phyloP scores from a whole-genome alignment of 2,329 filamentous ascomycete species.

The Aureobasidium pullulans region DNA sequence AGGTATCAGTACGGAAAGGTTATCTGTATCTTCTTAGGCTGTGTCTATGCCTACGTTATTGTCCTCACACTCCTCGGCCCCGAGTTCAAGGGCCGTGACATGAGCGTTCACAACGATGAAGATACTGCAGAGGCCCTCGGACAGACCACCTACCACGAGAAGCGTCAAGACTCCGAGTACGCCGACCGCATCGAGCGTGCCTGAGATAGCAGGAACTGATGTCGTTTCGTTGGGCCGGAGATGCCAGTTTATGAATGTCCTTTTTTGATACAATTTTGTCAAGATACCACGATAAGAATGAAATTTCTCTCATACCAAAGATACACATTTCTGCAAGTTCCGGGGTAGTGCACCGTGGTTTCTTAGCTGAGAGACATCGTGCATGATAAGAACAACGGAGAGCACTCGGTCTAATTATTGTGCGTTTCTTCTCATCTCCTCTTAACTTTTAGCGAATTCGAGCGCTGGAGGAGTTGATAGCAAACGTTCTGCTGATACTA shows the following conservation, averaged over 20 bases:
- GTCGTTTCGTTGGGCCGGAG: neutral
- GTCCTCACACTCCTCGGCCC: slow-evolving; percentile 57
- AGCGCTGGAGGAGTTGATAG: neutral
- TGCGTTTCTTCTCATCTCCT: slow-evolving; percentile 2
- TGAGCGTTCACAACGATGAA: slow-evolving; percentile 25
- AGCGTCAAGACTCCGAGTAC: neutral
- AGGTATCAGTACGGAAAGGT: slow-evolving; percentile 38
- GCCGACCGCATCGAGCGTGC: slow-evolving; percentile 1
- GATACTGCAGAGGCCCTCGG: slow-evolving; percentile 26
- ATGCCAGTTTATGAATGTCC: neutral
- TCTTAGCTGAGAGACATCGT: neutral
- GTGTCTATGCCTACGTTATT: slow-evolving; percentile 61
- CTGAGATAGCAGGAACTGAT: neutral
- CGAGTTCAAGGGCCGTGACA: slow-evolving; percentile 35
- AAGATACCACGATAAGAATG: neutral
- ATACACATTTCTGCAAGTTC: neutral
- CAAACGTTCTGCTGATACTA: neutral
- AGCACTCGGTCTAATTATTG: neutral
- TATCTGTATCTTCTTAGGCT: slow-evolving; percentile 64
- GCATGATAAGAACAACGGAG: neutral
- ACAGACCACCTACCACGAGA: slow-evolving; percentile 1
- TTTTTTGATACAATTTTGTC: neutral
- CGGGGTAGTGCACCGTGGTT: neutral
- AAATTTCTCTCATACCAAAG: neutral
- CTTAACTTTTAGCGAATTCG: neutral